Conservation (phyloP, 352 stramenopile genomes). For the Pythium dissotocum region DNA sequence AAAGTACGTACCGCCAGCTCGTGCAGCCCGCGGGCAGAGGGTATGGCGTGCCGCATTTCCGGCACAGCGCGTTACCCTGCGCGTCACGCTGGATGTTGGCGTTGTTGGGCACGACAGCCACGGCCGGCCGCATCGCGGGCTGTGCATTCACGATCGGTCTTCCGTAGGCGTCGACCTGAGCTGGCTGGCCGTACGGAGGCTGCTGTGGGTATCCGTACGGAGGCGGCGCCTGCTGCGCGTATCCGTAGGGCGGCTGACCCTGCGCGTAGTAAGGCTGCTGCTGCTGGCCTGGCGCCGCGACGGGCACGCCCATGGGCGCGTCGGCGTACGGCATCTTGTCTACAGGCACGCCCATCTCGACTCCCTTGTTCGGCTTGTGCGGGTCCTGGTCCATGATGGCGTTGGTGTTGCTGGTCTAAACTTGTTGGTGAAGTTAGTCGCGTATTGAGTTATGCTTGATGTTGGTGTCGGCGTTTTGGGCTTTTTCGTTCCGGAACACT, state of each 20-base stretch:
- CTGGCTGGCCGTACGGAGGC: constrained; percentile 28
- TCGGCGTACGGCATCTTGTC: constrained; percentile 26
- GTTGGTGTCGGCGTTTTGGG: constrained; percentile 11
- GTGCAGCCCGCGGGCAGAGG: constrained; percentile 65
- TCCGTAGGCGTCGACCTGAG: constrained; percentile 48
- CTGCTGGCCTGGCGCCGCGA: constrained; percentile 18
- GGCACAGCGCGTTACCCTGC: constrained; percentile 73
- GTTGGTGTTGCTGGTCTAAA: not conserved
- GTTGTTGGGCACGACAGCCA: constrained; percentile 56
- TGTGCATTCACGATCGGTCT: constrained; percentile 50
- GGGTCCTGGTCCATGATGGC: constrained; percentile 26
- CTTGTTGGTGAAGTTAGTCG: not conserved
- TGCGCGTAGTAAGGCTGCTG: constrained; percentile 15
- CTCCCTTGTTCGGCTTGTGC: constrained; percentile 23
- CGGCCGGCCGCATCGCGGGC: constrained; percentile 32
- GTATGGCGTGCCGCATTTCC: constrained; percentile 70
- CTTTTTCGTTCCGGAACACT: constrained; percentile 1
- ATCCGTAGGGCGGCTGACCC: not conserved
- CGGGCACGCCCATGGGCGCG: constrained; percentile 32
- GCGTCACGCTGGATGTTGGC: constrained; percentile 64
- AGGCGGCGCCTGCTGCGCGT: not conserved
- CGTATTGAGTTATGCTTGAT: constrained; percentile 3
- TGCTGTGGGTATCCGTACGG: constrained; percentile 5
- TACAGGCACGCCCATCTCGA: constrained; percentile 30
- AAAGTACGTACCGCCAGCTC: constrained; percentile 53